Conservation (phyloP, 495 filamentous ascomycete genomes). For the Cairneyella variabilis region DNA sequence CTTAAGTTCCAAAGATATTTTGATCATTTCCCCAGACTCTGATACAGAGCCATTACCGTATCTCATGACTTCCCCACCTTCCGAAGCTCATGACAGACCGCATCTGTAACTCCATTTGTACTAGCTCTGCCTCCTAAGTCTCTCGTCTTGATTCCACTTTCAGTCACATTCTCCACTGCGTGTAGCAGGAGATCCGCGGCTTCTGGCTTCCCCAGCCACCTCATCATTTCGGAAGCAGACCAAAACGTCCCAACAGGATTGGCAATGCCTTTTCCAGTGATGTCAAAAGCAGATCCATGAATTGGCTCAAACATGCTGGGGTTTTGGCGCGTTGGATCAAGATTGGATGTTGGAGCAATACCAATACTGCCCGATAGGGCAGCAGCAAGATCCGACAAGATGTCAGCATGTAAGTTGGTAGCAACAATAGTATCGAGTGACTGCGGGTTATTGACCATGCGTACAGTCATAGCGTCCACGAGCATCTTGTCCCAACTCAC, state of each 20-base stretch:
- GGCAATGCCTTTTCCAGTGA: slow-evolving; percentile 66
- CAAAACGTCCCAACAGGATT: slow-evolving; percentile 71
- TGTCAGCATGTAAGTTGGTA: slow-evolving; percentile 55
- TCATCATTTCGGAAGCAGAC: slow-evolving; percentile 65
- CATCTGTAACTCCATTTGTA: slow-evolving; percentile 58
- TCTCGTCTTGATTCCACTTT: slow-evolving; percentile 51
- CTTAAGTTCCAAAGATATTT: no score
- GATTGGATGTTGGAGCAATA: slow-evolving; percentile 70
- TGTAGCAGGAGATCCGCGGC: slow-evolving; percentile 53
- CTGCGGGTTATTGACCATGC: slow-evolving; percentile 53
- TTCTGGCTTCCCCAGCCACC: slow-evolving; percentile 56
- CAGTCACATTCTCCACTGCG: slow-evolving; percentile 57
- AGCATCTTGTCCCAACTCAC: slow-evolving; percentile 55
- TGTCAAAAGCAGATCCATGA: slow-evolving; percentile 68
- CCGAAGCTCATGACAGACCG: slow-evolving; percentile 57
- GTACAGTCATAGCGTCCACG: slow-evolving; percentile 56
- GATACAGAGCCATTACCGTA: no score
- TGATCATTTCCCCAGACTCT: no score
- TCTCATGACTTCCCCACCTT: no score
- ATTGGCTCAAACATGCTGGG: slow-evolving; percentile 88
- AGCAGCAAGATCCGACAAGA: slow-evolving; percentile 64
- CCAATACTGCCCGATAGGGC: slow-evolving; percentile 85
- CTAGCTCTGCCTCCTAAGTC: slow-evolving; percentile 54
- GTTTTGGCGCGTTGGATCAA: slow-evolving; percentile 57
- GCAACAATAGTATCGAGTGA: slow-evolving; percentile 54